phyloP scores from a whole-genome alignment of 192 early-diverging fungal species.

The Coemansia guatemalensis region DNA sequence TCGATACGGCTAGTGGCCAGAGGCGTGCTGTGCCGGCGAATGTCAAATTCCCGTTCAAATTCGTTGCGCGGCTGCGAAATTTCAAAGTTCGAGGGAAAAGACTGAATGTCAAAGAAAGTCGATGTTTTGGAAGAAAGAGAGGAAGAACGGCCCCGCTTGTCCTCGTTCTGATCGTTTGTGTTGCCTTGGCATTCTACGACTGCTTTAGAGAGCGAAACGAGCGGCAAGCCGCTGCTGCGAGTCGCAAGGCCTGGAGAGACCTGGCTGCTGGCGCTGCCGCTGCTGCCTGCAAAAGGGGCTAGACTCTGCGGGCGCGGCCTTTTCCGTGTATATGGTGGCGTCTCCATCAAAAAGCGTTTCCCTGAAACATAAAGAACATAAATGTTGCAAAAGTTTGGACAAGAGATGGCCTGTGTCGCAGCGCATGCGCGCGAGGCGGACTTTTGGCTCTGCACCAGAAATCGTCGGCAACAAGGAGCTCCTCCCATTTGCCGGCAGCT shows the following conservation, averaged over 20 bases:
- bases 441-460: neutral
- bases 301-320: neutral
- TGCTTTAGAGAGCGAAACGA: constrained; percentile 33
- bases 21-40: constrained; percentile 3
- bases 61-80: constrained; percentile 21
- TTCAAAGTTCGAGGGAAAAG: constrained; percentile 17
- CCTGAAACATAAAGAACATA: neutral
- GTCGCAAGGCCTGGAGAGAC: neutral
- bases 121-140: constrained; percentile 34
- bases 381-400: neutral
- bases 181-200: constrained; percentile 33
- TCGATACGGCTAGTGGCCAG: neutral
- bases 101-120: constrained; percentile 27
- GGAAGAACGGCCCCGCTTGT: constrained; percentile 5
- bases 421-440: neutral
- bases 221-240: constrained; percentile 27
- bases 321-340: neutral
- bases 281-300: neutral
- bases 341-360: neutral
- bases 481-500: neutral
- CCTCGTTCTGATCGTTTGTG: neutral
- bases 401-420: neutral
- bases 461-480: neutral
- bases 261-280: neutral
- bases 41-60: constrained; percentile 35